Percentiles rank a stretch among this genome's conserved stretches.
Evolutionary conservation across 2,329 filamentous ascomycete species (phyloP).

Genomic region (Zasmidium citrigriseum): DNA sequence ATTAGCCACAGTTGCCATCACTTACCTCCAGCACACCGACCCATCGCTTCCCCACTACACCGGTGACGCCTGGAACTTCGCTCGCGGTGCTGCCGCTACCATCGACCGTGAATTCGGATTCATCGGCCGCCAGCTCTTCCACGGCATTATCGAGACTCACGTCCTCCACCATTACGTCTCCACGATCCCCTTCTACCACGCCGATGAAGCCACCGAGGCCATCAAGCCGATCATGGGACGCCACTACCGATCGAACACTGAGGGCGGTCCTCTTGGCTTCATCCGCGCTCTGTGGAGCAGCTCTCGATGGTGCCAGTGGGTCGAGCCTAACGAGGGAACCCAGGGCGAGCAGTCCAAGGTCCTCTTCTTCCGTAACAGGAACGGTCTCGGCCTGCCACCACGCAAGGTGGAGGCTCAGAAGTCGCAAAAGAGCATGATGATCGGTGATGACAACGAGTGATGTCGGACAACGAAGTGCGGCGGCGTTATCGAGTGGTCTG

Average conservation of each 20-base stretch:
- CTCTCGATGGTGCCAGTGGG: constrained; percentile 91
- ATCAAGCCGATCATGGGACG: constrained; percentile 93
- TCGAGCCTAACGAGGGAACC: constrained; percentile 84
- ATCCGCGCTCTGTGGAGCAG: constrained; percentile 77
- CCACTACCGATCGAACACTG: constrained; percentile 85
- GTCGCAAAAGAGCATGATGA: constrained; percentile 17
- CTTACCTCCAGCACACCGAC: constrained; percentile 96
- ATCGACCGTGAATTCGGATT: constrained; percentile 98
- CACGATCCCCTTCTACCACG: constrained; percentile 95
- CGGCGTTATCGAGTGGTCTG: not conserved
- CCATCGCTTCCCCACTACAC: constrained; percentile 91
- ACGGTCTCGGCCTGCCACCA: constrained; percentile 72
- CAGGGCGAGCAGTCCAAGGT: constrained; percentile 80
- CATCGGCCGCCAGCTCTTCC: constrained; percentile 84
- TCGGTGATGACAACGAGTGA: constrained; percentile 21
- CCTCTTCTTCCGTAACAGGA: constrained; percentile 92
- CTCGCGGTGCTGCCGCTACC: constrained; percentile 89
- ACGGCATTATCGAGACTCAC: constrained; percentile 97
- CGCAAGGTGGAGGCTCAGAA: constrained; percentile 29
- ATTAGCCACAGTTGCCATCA: constrained; percentile 75
- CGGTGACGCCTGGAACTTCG: constrained; percentile 83
- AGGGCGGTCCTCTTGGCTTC: constrained; percentile 80
- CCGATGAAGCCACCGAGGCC: constrained; percentile 89
- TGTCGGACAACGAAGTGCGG: not conserved
- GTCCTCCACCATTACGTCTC: constrained; percentile 97